These are phyloP conservation scores for Russula lepida DNA, from an alignment of 768 basidiomycete genomes.

Conservation along the genomic window DNA sequence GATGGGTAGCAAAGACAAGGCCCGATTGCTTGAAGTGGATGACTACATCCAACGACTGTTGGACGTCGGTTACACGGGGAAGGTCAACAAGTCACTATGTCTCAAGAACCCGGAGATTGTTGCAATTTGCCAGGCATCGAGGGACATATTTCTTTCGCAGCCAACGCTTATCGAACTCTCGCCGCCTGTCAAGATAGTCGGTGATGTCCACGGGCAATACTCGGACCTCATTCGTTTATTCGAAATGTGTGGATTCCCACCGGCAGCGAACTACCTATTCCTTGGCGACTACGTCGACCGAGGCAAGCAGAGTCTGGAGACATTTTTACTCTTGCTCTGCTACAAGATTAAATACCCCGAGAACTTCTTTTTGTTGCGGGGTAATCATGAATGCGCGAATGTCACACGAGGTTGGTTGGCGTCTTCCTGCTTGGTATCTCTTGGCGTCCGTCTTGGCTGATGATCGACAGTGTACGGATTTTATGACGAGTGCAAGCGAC, in stretches of 20 bases:
- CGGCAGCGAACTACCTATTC: conserved; percentile 95
- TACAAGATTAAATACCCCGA: conserved; percentile 99
- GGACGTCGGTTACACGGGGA: conserved; percentile 96
- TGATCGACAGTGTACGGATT: conserved; percentile 82
- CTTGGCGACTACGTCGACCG: conserved; percentile 98
- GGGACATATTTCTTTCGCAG: conserved; percentile 93
- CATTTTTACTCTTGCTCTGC: conserved; percentile 90
- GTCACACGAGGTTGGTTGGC: conserved; percentile 87
- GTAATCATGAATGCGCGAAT: conserved; percentile 99
- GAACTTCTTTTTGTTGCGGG: conserved; percentile 96
- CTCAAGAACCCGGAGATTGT: conserved; percentile 96
- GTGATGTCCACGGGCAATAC: conserved; percentile 98
- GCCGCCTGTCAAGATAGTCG: conserved; percentile 98
- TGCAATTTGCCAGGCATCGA: conserved; percentile 87
- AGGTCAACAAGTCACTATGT: conserved; percentile 91
- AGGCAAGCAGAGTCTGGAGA: conserved; percentile 97
- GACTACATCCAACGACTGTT: conserved; percentile 96
- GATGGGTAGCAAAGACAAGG: conserved; percentile 44
- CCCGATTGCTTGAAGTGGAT: conserved; percentile 81
- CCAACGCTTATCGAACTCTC: conserved; percentile 95
- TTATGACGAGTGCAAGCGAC: conserved; percentile 99
- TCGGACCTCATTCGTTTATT: conserved; percentile 97
- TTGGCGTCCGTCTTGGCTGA: conserved; percentile 10
- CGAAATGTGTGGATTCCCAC: conserved; percentile 99
- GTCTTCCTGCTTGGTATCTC: not conserved